A percentile compares a stretch with the other conserved stretches of the same genome.
These are phyloP conservation scores for Rhexocercosporidium sp. DNA, from an alignment of 2,329 filamentous ascomycete genomes.

Conservation along the genomic window DNA sequence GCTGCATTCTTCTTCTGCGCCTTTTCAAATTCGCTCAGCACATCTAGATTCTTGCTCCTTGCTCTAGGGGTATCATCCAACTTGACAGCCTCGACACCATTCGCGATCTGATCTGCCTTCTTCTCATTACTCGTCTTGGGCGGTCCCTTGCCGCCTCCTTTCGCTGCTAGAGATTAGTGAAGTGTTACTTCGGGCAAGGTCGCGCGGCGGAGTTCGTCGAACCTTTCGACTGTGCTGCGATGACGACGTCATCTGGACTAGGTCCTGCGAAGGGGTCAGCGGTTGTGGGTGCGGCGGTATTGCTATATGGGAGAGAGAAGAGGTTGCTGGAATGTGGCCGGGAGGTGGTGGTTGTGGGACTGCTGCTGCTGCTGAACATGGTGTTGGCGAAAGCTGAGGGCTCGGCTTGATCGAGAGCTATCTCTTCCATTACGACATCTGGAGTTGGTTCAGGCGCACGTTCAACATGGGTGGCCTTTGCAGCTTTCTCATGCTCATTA, in stretches of 20 bases:
- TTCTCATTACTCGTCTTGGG: slow-evolving; percentile 48
- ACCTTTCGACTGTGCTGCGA: slow-evolving; percentile 89
- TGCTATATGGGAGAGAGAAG: slow-evolving; percentile 48
- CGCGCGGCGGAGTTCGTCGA: slow-evolving; percentile 51
- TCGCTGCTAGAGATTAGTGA: slow-evolving; percentile 49
- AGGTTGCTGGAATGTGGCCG: slow-evolving; percentile 28
- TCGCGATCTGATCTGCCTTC: slow-evolving; percentile 49
- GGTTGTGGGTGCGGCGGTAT: slow-evolving; percentile 46
- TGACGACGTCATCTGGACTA: slow-evolving; percentile 89
- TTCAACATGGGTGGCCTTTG: slow-evolving; percentile 20
- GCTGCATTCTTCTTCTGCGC: slow-evolving; percentile 77
- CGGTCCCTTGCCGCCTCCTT: slow-evolving; percentile 46
- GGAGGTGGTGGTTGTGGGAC: slow-evolving; percentile 13
- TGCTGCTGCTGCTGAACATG: slow-evolving; percentile 48
- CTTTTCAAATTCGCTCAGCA: slow-evolving; percentile 79
- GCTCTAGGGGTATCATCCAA: slow-evolving; percentile 60
- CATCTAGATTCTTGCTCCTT: slow-evolving; percentile 81
- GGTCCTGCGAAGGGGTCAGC: slow-evolving; percentile 77
- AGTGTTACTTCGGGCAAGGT: slow-evolving; percentile 36
- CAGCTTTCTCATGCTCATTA: slow-evolving; percentile 39
- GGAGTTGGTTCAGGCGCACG: slow-evolving; percentile 12
- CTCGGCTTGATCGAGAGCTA: slow-evolving; percentile 37
- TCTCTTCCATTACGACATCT: slow-evolving; percentile 24
- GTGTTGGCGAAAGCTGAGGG: slow-evolving; percentile 48
- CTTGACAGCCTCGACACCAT: slow-evolving; percentile 51